Evolutionary conservation across 1,284 basidiomycete species (phyloP), one percentile per base, ranked within the genome.

Genomic region (Waitea zeae): DNA sequence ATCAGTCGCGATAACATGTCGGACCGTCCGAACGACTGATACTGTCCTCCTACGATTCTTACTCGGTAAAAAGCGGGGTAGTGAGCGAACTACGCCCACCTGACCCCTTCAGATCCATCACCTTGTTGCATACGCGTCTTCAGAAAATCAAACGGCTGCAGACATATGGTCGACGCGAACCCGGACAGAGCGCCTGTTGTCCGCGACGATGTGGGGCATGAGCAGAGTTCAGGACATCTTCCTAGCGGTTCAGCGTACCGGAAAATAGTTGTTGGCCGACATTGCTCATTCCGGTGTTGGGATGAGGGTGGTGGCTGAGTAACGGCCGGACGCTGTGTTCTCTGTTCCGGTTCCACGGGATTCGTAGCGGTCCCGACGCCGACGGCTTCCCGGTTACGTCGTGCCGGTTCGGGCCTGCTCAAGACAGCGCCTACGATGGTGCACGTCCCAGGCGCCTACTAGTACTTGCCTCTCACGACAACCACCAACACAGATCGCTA

Each of bases 71-170:
- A 19, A 36, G 33, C 24, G 34, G 24, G 33, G 32, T 29, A 28
- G 31, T 35, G 11, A 20, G 26, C n/a, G 5, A 41, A 32, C 36
- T 27, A 37, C 36, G 20, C 17, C 42, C 32, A 63, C 61, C 55
- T 53, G 38, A 50, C 42, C 32, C 49, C 44, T 35, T 48, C 36
- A 12, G 42, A 44, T 4, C 63, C 62, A 49, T 78, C 74, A 33
- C 69, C 65, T 53, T 90, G 83, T 51, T 92, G 84, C 41, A 90
- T 50, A 29, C 87, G 69, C 13, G 88, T 93, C 57, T 92, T 92
- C 46, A 93, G 55, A 20, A 92, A 60, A 54, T 92, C 88, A 43
- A 92, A 72, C 36, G 82, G 82, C 46, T 87, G 83, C n/a, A 87
- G 64, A 41, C 63, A 64, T 43, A 81, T 47, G 7, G 76, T 76